phyloP scores from a whole-genome alignment of 1,284 basidiomycete species.

The Apiotrichum domesticum region DNA sequence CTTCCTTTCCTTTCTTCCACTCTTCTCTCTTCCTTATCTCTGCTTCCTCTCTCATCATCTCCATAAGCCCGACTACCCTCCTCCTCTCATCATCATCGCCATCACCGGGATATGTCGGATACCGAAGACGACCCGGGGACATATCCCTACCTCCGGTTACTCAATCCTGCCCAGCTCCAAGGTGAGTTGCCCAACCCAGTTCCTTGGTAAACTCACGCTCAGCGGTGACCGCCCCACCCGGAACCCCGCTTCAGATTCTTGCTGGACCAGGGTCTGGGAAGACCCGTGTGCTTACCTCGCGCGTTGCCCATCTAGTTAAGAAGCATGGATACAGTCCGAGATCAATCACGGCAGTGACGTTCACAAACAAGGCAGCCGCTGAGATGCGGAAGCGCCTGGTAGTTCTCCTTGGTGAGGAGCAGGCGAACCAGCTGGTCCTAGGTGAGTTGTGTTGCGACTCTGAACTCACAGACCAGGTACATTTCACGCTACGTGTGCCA shows the following conservation, averaged over 20 bases:
- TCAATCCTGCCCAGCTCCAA: conserved; percentile 38
- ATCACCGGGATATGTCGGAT: background rate
- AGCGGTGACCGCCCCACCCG: conserved; percentile 64
- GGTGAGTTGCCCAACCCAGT: conserved; percentile 13
- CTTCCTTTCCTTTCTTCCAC: background rate
- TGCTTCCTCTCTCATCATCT: background rate
- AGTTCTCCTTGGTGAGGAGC: conserved; percentile 62
- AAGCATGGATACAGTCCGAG: conserved; percentile 55
- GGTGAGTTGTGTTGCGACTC: conserved; percentile 35
- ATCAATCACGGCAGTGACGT: conserved; percentile 72
- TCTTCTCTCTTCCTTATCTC: background rate
- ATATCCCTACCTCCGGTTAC: conserved; percentile 32
- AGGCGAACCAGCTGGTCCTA: conserved; percentile 57
- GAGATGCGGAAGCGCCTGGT: conserved; percentile 75
- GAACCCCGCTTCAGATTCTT: conserved; percentile 67
- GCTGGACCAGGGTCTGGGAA: conserved; percentile 77
- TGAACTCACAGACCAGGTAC: conserved; percentile 56
- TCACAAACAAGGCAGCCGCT: conserved; percentile 82
- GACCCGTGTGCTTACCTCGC: conserved; percentile 64
- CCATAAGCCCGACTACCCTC: background rate
- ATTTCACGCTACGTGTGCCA: conserved; percentile 74
- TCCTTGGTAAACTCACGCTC: conserved; percentile 21
- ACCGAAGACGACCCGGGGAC: background rate
- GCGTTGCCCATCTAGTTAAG: conserved; percentile 69
- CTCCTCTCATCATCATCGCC: no score